phyloP scores from a whole-genome alignment of 2,329 filamentous ascomycete genomes.

The Lachnellula occidentalis region DNA sequence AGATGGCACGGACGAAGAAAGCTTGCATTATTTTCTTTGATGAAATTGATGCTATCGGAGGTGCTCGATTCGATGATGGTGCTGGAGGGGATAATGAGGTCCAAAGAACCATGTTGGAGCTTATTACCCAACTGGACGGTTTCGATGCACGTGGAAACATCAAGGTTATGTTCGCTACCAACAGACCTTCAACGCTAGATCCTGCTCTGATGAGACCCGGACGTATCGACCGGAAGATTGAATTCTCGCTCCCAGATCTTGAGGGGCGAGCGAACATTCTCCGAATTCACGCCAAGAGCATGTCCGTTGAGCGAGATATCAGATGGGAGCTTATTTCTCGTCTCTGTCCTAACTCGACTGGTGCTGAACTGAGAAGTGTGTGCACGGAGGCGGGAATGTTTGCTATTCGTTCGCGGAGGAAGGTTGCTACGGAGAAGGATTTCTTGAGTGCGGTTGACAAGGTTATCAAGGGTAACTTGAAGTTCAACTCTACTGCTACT shows the following conservation, averaged over 20 bases:
- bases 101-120: slow-evolving; percentile 94
- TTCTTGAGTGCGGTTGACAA: slow-evolving; percentile 98
- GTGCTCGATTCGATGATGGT: slow-evolving; percentile 92
- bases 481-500: slow-evolving; percentile 97
- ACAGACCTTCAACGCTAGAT: slow-evolving; percentile 90
- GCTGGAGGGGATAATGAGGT: slow-evolving; percentile 97
- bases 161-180: slow-evolving; percentile 99
- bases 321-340: slow-evolving; percentile 98
- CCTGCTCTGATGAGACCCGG: slow-evolving; percentile 96
- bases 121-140: slow-evolving; percentile 94
- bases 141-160: slow-evolving; percentile 97
- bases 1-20: slow-evolving; percentile 99
- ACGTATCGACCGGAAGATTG: slow-evolving; percentile 97
- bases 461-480: slow-evolving; percentile 98
- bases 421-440: slow-evolving; percentile 98
- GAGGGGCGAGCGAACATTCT: slow-evolving; percentile 97
- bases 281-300: slow-evolving; percentile 97
- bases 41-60: slow-evolving; percentile 94
- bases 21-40: slow-evolving; percentile 99
- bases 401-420: slow-evolving; percentile 86
- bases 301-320: slow-evolving; percentile 98
- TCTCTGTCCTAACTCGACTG: slow-evolving; percentile 93
- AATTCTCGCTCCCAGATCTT: slow-evolving; percentile 94
- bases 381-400: slow-evolving; percentile 99
- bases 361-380: slow-evolving; percentile 91